Conservation (phyloP, 345 rosid genomes). For the Pistacia atlantica region DNA sequence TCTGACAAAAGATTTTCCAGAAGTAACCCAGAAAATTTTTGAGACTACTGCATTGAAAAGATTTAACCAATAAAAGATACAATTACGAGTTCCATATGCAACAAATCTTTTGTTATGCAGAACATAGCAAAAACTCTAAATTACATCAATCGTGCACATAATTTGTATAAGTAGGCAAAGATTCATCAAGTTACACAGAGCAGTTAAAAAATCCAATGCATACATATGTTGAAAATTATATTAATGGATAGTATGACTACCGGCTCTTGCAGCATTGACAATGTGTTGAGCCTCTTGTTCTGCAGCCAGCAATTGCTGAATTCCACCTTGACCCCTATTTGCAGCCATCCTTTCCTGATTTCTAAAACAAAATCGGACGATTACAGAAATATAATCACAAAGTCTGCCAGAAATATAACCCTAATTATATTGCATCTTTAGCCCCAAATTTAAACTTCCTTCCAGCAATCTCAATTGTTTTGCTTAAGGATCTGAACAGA, state of each 20-base stretch:
- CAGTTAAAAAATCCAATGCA: neutral
- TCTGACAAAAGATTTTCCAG: neutral
- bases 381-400: neutral
- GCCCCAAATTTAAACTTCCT: neutral
- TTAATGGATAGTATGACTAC: conserved; percentile 24
- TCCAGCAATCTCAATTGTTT: neutral
- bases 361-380: conserved; percentile 3
- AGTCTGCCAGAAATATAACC: neutral
- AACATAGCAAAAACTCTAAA: neutral
- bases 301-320: conserved; percentile 89
- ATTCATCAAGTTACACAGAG: neutral
- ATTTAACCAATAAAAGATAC: neutral
- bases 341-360: conserved; percentile 55
- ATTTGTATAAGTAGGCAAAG: neutral
- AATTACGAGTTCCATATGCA: neutral
- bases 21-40: neutral
- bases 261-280: conserved; percentile 69
- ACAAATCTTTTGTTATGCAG: neutral
- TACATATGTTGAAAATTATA: neutral
- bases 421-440: neutral
- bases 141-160: neutral
- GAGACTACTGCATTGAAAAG: neutral
- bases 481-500: too few relatives aligned
- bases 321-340: conserved; percentile 75
- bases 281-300: conserved; percentile 92